phyloP scores from a whole-genome alignment of 495 filamentous ascomycete genomes.

The Penicillium coffeae region DNA sequence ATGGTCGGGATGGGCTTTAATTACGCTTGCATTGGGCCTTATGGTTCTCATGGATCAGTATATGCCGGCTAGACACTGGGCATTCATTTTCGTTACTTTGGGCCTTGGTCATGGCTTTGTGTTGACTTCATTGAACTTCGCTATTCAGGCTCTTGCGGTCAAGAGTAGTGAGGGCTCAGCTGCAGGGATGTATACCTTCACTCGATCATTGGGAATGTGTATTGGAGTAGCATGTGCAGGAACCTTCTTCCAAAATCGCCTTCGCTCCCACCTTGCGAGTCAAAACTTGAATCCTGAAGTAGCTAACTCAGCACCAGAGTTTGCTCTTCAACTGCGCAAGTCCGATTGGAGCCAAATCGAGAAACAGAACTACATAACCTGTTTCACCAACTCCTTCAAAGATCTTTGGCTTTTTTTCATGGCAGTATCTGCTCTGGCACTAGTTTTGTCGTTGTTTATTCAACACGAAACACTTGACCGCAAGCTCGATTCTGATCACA shows the following conservation, averaged over 20 bases:
- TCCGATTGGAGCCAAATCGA: too few relatives aligned
- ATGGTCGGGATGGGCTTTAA: conserved; percentile 51
- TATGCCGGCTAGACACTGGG: conserved; percentile 45
- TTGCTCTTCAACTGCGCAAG: too few relatives aligned
- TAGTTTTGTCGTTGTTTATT: too few relatives aligned
- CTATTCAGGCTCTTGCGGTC: conserved; percentile 50
- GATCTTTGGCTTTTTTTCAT: too few relatives aligned
- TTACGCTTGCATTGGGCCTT: conserved; percentile 43
- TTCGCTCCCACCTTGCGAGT: too few relatives aligned
- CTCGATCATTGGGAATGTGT: conserved; percentile 53
- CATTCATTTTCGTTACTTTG: conserved; percentile 41
- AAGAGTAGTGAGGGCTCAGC: conserved; percentile 39
- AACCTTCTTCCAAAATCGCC: conserved; percentile 51
- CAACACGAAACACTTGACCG: too few relatives aligned
- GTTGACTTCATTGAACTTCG: conserved; percentile 51
- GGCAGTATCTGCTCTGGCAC: too few relatives aligned
- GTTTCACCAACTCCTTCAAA: too few relatives aligned
- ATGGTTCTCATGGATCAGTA: conserved; percentile 39
- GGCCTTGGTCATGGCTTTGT: conserved; percentile 51
- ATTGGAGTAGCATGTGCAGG: conserved; percentile 58
- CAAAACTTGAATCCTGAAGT: too few relatives aligned
- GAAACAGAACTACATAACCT: too few relatives aligned
- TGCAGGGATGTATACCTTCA: conserved; percentile 57
- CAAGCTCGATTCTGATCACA: too few relatives aligned
- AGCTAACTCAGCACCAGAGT: too few relatives aligned